phyloP scores from a whole-genome alignment of 768 basidiomycete species.

The Pisolithus orientalis region DNA sequence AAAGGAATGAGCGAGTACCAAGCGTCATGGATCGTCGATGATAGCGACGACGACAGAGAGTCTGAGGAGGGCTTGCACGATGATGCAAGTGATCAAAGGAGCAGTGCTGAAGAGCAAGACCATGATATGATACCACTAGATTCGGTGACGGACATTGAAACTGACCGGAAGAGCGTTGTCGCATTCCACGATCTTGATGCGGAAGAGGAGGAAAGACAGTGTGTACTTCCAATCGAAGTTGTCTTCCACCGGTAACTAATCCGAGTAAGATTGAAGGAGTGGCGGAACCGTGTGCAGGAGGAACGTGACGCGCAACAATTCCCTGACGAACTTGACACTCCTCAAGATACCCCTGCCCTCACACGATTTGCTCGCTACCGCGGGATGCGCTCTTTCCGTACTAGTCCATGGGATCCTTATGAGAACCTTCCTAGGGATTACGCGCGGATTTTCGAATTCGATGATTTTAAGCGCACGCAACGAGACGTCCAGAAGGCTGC shows the following conservation, averaged over 20 bases:
- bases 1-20: constrained; percentile 98
- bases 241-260: background rate
- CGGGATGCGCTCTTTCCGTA: constrained; percentile 86
- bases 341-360: constrained; percentile 72
- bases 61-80: constrained; percentile 14
- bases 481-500: constrained; percentile 59
- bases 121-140: constrained; percentile 58
- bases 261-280: constrained; percentile 52
- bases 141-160: constrained; percentile 52
- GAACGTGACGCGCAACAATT: constrained; percentile 82
- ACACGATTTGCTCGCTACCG: constrained; percentile 88
- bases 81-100: constrained; percentile 37
- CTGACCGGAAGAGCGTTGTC: constrained; percentile 44
- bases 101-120: constrained; percentile 40
- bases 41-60: constrained; percentile 57
- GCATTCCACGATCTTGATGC: constrained; percentile 72
- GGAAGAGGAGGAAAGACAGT: constrained; percentile 88
- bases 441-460: constrained; percentile 93
- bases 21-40: constrained; percentile 93
- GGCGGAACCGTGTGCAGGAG: constrained; percentile 65
- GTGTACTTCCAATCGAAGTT: constrained; percentile 19
- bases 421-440: constrained; percentile 95
- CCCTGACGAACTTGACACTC: constrained; percentile 96
- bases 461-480: constrained; percentile 87
- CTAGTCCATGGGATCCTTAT: constrained; percentile 96